These are phyloP conservation scores for Apiospora kogelbergensis DNA, from an alignment of 2,329 filamentous ascomycete species.

Conservation along the genomic window DNA sequence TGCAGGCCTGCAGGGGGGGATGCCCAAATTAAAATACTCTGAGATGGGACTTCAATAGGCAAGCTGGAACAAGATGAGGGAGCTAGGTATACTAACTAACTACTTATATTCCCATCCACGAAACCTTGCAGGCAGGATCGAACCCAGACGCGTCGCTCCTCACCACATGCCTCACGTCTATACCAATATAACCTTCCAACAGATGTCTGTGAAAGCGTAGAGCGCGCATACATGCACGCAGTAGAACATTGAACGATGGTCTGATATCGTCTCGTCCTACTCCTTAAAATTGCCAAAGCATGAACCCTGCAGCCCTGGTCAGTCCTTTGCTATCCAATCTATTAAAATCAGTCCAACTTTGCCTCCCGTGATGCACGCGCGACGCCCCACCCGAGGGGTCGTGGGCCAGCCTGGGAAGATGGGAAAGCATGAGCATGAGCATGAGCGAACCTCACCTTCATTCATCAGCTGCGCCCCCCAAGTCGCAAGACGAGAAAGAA, in stretches of 20 bases:
- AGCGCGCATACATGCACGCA: neutral
- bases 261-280: neutral
- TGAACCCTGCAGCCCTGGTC: neutral
- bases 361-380: neutral
- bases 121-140: neutral
- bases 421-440: neutral
- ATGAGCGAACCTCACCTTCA: neutral
- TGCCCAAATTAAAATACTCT: neutral
- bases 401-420: neutral
- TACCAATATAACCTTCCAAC: neutral
- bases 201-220: neutral
- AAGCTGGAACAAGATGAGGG: neutral
- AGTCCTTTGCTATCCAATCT: neutral
- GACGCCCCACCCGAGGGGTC: neutral
- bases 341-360: conserved; percentile 3
- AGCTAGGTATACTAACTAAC: no score
- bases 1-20: neutral
- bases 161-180: neutral
- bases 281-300: neutral
- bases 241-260: neutral
- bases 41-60: neutral
- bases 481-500: neutral
- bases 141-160: neutral
- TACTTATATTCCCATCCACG: neutral
- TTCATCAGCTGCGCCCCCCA: neutral